These are phyloP conservation scores for Geotrichum klebahnii DNA, from an alignment of 1,139 yeast species.

Conservation along the genomic window DNA sequence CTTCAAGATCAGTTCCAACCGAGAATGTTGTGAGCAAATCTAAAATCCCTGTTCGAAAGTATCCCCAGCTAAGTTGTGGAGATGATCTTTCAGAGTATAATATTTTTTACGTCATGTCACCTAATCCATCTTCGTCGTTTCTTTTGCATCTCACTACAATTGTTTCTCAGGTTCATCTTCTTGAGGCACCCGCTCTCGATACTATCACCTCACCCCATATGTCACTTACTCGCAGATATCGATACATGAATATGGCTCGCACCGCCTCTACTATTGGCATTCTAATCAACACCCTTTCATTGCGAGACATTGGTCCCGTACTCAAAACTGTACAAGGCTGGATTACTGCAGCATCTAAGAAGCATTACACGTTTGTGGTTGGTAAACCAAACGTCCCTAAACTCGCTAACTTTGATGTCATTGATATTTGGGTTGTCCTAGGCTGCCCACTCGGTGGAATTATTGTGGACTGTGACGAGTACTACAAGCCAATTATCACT, in stretches of 20 bases:
- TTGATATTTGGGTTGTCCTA: slow-evolving; percentile 88
- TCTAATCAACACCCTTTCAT: slow-evolving; percentile 80
- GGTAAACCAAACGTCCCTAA: slow-evolving; percentile 99
- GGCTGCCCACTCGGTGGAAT: slow-evolving; percentile 97
- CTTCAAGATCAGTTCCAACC: not conserved
- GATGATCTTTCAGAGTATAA: slow-evolving; percentile 3
- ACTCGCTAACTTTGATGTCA: slow-evolving; percentile 85
- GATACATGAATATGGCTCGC: slow-evolving; percentile 81
- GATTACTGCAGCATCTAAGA: slow-evolving; percentile 74
- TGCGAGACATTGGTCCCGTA: slow-evolving; percentile 62
- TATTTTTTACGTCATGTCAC: slow-evolving; percentile 56
- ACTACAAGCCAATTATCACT: slow-evolving; percentile 84
- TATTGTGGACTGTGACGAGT: slow-evolving; percentile 72
- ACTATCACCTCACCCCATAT: slow-evolving; percentile 61
- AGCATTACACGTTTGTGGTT: slow-evolving; percentile 88
- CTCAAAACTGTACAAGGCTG: slow-evolving; percentile 57
- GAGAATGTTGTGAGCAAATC: not conserved
- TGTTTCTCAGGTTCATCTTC: slow-evolving; percentile 49
- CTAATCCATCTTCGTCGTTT: slow-evolving; percentile 73
- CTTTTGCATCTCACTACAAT: slow-evolving; percentile 69
- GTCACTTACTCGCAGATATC: slow-evolving; percentile 74
- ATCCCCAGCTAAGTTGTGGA: not conserved
- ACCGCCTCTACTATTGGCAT: slow-evolving; percentile 90
- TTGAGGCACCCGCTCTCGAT: slow-evolving; percentile 28
- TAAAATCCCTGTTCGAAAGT: slow-evolving; percentile 11